Evolutionary conservation across 1,284 basidiomycete genomes (phyloP), one percentile per base, ranked within the genome.

Genomic region (Rhodotorula mucilaginosa): DNA sequence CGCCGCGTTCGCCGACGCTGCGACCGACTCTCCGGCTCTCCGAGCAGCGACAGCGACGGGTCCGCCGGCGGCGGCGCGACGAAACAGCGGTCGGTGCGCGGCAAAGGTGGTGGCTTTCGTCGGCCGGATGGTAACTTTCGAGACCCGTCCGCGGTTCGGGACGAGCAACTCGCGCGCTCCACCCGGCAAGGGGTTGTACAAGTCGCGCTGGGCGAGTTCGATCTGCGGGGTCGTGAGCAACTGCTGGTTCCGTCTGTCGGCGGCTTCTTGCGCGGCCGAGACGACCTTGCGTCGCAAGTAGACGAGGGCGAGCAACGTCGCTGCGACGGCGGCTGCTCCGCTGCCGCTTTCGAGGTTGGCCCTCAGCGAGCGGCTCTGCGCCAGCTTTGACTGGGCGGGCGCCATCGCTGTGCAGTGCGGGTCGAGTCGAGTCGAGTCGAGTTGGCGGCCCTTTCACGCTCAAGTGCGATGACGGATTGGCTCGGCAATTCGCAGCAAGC

Each of bases 81-180:
- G 68, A 61, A 79, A 79, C 49, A 72, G 67, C 3, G 71, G 70
- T 18, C 78, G 81, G 72, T 82, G 79, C 10, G 74, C 65, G 6
- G 79, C 77, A 58, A 81, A 82, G 34, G 80, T 81, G 16, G 72
- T 72, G 4, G 70, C 58, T 56, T 78, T 76, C 12, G 81, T 82
- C 5, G 82, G 81, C 51, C 77, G 76, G 69, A 83, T 80, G 62
- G 73, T 70, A 31, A 82, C 81, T 60, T 78, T 79, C 48, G 79
- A 78, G n/a, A 82, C 77, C 13, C 74, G 63, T 6, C 77, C 75
- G 8, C 66, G 63, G 29, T 71, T 61, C 18, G 78, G 74, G 1
- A 79, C 77, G 54, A 79, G 77, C 3, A 79, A 75, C 64, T 77
- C 77, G 10, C 78, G 73, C 0, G 76, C 61, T 8, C 77, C 77